Conservation (phyloP, 2,329 filamentous ascomycete species). For the Sporothrix pseudoabietina region DNA sequence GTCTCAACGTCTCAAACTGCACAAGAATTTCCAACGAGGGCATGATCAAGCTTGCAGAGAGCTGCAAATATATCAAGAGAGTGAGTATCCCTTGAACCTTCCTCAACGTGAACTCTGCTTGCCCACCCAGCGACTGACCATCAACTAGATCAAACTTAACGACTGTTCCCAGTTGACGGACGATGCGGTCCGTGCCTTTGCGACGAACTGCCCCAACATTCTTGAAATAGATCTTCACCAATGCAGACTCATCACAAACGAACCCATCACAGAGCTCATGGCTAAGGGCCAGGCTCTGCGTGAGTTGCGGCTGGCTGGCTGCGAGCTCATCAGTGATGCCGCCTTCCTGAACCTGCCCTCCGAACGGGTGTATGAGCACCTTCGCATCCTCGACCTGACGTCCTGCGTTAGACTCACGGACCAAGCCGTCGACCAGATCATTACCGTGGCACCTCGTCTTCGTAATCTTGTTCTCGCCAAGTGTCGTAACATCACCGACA, state of each 20-base stretch:
- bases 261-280: slow-evolving; percentile 79
- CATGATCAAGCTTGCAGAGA: slow-evolving; percentile 76
- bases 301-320: slow-evolving; percentile 84
- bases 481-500: slow-evolving; percentile 89
- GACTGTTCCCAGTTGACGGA: slow-evolving; percentile 85
- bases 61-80: slow-evolving; percentile 82
- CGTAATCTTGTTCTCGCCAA: slow-evolving; percentile 94
- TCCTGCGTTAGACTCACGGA: slow-evolving; percentile 84
- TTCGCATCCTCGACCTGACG: slow-evolving; percentile 91
- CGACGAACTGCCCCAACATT: slow-evolving; percentile 84
- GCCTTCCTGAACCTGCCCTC: slow-evolving; percentile 80
- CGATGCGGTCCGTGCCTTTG: slow-evolving; percentile 79
- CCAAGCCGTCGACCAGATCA: slow-evolving; percentile 83
- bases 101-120: not conserved
- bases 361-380: slow-evolving; percentile 73
- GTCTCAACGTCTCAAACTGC: slow-evolving; percentile 89
- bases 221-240: slow-evolving; percentile 95
- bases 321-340: slow-evolving; percentile 79
- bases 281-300: slow-evolving; percentile 79
- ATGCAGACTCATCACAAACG: slow-evolving; percentile 77
- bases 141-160: slow-evolving; percentile 81
- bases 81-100: slow-evolving; percentile 53
- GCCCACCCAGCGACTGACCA: slow-evolving; percentile 13
- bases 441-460: slow-evolving; percentile 80
- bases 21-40: slow-evolving; percentile 83